Evolutionary conservation across 805 yeast species (phyloP), one percentile per base, ranked within the genome.

Genomic region (Candida mattraensis): DNA sequence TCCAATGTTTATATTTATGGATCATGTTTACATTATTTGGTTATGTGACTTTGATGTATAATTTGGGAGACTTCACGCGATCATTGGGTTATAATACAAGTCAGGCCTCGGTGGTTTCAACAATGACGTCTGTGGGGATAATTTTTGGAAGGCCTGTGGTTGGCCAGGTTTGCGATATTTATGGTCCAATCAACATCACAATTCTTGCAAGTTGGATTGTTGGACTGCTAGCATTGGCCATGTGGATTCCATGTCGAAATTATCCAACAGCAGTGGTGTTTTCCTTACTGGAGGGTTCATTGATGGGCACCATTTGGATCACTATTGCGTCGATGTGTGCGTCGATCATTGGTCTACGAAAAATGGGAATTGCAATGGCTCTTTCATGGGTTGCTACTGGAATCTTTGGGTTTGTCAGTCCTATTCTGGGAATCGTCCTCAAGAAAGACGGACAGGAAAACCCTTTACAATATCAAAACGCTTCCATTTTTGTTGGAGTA

Each of bases 231-330:
- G 51, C 69, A 11, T 56, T 66, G 35, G 74, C 76, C 10, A 69
- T 73, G 74, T 74, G 79, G 79, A 64, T 72, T 22, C 82, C 83
- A 2, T 72, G 78, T 11, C 61, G 74, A 39, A 78, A 75, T 47
- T 69, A 58, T 40, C 80, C 81, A 1, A 74, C 82, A 1, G 74
- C 78, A 1, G 48, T 78, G 5, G 69, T 61, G 0, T 74, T 78
- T 50, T 75, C 76, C 1, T 20, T 79, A 11, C 42, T 79, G 5
- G 66, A 61, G 45, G 87, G 87, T 23, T 60, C 67, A 0, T 34
- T 73, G 20, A 79, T 80, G 81, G 87, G 87, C 3, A 63, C 77
- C 8, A 61, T 79, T 27, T 80, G 78, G 73, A 72, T 79, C 3
- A 69, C 76, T 3, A 45, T 71, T 41, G 72, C 80, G 1, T 68